Conservation (phyloP, 495 filamentous ascomycete species). For the Penicillium flavigenum region DNA sequence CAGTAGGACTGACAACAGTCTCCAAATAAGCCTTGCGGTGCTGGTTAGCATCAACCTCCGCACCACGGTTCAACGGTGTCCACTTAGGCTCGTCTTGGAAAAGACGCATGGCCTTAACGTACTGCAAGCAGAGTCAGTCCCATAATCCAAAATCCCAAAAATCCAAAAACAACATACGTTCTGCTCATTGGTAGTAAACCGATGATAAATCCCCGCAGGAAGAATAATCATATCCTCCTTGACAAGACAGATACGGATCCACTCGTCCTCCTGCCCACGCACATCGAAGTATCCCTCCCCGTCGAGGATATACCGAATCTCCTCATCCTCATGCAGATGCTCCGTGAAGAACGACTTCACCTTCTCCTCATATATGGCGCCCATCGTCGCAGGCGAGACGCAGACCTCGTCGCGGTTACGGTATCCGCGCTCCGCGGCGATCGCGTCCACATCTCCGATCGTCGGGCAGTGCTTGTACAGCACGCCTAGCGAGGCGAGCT, state of each 20-base stretch:
- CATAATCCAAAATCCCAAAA: not conserved
- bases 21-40: constrained; percentile 75
- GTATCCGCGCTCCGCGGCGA: constrained; percentile 77
- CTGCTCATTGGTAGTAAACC: constrained; percentile 88
- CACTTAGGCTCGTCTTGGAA: constrained; percentile 99
- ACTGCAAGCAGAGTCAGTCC: constrained; percentile 53
- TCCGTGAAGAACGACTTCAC: constrained; percentile 91
- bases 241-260: constrained; percentile 79
- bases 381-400: constrained; percentile 87
- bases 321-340: constrained; percentile 97
- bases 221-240: constrained; percentile 79
- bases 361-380: constrained; percentile 76
- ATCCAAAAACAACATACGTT: constrained; percentile 63
- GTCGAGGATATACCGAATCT: constrained; percentile 95
- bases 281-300: constrained; percentile 95
- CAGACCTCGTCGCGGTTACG: constrained; percentile 92
- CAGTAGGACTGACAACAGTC: constrained; percentile 26
- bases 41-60: constrained; percentile 73
- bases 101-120: constrained; percentile 91
- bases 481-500: constrained; percentile 74
- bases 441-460: constrained; percentile 62
- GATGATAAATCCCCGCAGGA: constrained; percentile 95
- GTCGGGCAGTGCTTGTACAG: constrained; percentile 68
- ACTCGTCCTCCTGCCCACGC: constrained; percentile 65
- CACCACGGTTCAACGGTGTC: constrained; percentile 85